Percentiles rank a stretch among this genome's conserved stretches.
phyloP scores from a whole-genome alignment of 306 rosid species.

The Inga oerstediana region DNA sequence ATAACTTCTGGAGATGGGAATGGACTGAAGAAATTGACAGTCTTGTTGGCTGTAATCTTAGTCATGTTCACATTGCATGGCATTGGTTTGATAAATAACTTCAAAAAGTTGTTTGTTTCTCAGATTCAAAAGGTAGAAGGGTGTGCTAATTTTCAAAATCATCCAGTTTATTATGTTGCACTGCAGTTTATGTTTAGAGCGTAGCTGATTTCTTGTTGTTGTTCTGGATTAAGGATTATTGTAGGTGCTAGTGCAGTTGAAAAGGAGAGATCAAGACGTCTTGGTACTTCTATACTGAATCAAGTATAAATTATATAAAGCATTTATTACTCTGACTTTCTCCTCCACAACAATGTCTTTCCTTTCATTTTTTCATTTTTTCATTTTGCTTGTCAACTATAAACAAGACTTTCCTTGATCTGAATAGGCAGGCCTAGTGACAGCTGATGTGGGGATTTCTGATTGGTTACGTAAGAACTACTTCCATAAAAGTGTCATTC shows the following conservation, averaged over 20 bases:
- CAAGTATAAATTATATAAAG: slow-evolving; percentile 52
- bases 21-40: slow-evolving; percentile 21
- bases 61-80: neutral
- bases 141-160: slow-evolving; percentile 9
- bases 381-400: neutral
- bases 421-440: slow-evolving; percentile 87
- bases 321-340: neutral
- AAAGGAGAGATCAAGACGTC: slow-evolving; percentile 94
- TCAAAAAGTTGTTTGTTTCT: slow-evolving; percentile 40
- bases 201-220: slow-evolving; percentile 36
- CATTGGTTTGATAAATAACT: neutral
- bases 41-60: slow-evolving; percentile 12
- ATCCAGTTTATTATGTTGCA: slow-evolving; percentile 21
- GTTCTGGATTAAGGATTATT: slow-evolving; percentile 66
- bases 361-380: neutral
- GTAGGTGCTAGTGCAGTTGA: slow-evolving; percentile 84
- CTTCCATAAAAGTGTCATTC: slow-evolving; percentile 75
- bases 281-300: slow-evolving; percentile 81
- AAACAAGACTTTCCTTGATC: slow-evolving; percentile 19
- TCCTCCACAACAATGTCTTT: neutral
- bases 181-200: slow-evolving; percentile 21
- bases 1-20: slow-evolving; percentile 12
- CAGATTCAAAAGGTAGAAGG: slow-evolving; percentile 19
- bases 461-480: slow-evolving; percentile 88
- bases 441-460: slow-evolving; percentile 93